Conservation (phyloP, 129 eudicot genomes). For the Flaveria ramosissima region DNA sequence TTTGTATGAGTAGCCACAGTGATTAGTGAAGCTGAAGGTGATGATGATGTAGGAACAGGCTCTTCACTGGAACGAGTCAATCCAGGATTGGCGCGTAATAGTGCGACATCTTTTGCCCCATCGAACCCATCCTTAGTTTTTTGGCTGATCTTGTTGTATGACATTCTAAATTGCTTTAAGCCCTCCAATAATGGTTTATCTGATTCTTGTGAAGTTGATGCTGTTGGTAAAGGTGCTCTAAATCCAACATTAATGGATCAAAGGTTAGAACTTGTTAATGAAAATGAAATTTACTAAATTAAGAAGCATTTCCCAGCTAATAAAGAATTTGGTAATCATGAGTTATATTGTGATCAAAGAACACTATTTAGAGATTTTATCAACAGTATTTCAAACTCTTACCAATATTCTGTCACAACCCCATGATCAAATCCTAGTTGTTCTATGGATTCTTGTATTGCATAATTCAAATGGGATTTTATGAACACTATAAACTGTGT, state of each 20-base stretch:
- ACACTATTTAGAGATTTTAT: too few relatives aligned
- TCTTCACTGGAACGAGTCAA: slow-evolving; percentile 63
- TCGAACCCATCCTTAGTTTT: slow-evolving; percentile 45
- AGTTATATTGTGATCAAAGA: too few relatives aligned
- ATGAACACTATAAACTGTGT: neutral
- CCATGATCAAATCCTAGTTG: too few relatives aligned
- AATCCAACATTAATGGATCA: neutral
- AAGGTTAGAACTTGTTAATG: too few relatives aligned
- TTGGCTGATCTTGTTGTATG: slow-evolving; percentile 57
- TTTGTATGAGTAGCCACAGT: slow-evolving; percentile 25
- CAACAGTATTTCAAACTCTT: too few relatives aligned
- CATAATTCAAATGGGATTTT: neutral
- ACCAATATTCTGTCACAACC: too few relatives aligned
- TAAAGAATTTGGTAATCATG: too few relatives aligned
- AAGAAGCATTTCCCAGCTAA: too few relatives aligned
- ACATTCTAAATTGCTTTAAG: slow-evolving; percentile 38
- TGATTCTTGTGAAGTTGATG: neutral
- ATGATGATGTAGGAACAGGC: neutral
- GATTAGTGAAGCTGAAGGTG: too few relatives aligned
- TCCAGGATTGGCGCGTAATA: slow-evolving; percentile 32
- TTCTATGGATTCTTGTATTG: neutral
- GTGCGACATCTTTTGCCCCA: slow-evolving; percentile 57
- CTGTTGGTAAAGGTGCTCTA: slow-evolving; percentile 45
- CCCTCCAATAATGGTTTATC: too few relatives aligned
- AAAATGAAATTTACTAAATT: too few relatives aligned